Percentiles rank a stretch among this genome's conserved stretches.
Conservation (phyloP, 1,284 basidiomycete species). For the Microbotryum intermedium region DNA sequence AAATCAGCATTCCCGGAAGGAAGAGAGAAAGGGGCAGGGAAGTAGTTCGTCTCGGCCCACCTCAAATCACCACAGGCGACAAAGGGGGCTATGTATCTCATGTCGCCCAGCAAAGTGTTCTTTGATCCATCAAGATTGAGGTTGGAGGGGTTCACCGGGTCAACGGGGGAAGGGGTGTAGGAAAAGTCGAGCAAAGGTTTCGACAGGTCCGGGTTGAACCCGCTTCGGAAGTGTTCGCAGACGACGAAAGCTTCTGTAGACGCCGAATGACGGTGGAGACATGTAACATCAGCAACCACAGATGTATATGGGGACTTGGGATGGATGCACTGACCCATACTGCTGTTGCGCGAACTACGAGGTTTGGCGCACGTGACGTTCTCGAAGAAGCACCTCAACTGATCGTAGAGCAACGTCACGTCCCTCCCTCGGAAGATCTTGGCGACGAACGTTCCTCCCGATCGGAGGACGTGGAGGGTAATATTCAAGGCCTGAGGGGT, state of each 20-base stretch:
- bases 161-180: slow-evolving; percentile 10
- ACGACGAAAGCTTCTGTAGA: slow-evolving; percentile 49
- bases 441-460: slow-evolving; percentile 48
- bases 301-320: neutral
- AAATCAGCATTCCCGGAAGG: neutral
- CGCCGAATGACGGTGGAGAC: neutral
- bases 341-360: slow-evolving; percentile 36
- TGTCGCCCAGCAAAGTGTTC: slow-evolving; percentile 21
- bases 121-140: neutral
- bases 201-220: slow-evolving; percentile 32
- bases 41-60: slow-evolving; percentile 8
- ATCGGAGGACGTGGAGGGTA: slow-evolving; percentile 46
- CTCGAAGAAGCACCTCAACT: slow-evolving; percentile 45
- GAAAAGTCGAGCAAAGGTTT: slow-evolving; percentile 33
- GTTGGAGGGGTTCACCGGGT: neutral
- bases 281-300: neutral
- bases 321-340: slow-evolving; percentile 28
- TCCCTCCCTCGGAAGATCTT: slow-evolving; percentile 50
- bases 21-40: neutral
- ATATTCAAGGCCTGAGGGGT: slow-evolving; percentile 46
- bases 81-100: slow-evolving; percentile 34
- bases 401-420: slow-evolving; percentile 43
- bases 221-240: slow-evolving; percentile 44
- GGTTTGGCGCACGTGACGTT: slow-evolving; percentile 41
- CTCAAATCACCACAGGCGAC: slow-evolving; percentile 37